These are phyloP conservation scores for Acacia crassicarpa DNA, from an alignment of 306 rosid species.

Conservation along the genomic window DNA sequence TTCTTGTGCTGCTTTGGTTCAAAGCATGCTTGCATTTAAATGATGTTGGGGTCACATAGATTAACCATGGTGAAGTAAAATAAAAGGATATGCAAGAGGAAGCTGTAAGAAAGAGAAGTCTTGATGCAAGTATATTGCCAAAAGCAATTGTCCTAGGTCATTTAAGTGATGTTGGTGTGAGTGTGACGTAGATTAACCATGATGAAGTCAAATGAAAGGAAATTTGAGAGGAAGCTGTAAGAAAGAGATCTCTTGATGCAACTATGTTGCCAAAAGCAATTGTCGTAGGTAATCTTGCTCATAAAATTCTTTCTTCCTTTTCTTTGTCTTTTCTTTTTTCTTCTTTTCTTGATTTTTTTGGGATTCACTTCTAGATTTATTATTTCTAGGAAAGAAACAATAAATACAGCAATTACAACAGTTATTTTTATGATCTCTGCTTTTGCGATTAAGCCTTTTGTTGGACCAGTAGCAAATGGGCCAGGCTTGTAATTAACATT, in stretches of 20 bases:
- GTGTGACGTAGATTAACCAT: background rate
- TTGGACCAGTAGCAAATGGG: background rate
- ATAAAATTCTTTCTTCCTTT: background rate
- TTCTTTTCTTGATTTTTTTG: too few species aligned
- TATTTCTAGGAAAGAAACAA: too few species aligned
- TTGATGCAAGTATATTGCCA: background rate
- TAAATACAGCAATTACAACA: background rate
- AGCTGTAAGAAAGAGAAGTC: background rate
- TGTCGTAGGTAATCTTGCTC: background rate
- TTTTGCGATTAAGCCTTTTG: background rate
- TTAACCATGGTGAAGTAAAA: background rate
- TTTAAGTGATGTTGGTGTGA: background rate
- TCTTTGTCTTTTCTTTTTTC: background rate
- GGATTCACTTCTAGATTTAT: background rate
- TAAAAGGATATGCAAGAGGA: background rate
- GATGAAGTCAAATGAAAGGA: background rate
- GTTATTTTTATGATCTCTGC: background rate
- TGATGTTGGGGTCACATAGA: background rate
- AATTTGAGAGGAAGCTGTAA: background rate
- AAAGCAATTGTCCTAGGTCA: background rate
- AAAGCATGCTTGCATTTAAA: background rate
- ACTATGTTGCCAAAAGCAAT: background rate
- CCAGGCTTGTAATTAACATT: background rate
- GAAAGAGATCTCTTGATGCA: background rate
- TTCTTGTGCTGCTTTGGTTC: background rate